Evolutionary conservation across 805 yeast species (phyloP).

Genomic region (Ogataea populi-albae): DNA sequence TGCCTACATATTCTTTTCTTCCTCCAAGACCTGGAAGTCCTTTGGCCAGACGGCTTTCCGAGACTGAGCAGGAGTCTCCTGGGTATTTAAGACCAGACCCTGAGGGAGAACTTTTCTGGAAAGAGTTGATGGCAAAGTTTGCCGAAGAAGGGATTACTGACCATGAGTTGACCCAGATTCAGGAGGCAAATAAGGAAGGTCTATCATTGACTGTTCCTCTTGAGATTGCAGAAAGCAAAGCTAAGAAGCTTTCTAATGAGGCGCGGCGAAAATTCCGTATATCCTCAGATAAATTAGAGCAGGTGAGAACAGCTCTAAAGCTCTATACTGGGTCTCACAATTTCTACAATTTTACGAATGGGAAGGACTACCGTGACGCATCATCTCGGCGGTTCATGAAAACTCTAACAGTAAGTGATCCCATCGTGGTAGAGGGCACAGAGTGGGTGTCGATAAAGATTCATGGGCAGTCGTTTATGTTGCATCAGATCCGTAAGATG

Average conservation of each 20-base stretch:
- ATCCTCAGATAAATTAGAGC: constrained; percentile 55
- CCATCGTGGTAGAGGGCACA: constrained; percentile 87
- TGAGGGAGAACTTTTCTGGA: constrained; percentile 81
- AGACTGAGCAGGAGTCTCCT: constrained; percentile 52
- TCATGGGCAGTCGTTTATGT: constrained; percentile 98
- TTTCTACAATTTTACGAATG: constrained; percentile 50
- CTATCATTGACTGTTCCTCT: constrained; percentile 35
- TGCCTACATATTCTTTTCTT: constrained; percentile 86
- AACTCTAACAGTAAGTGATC: constrained; percentile 73
- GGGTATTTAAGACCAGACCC: constrained; percentile 57
- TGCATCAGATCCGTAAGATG: constrained; percentile 98
- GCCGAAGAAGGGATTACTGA: constrained; percentile 38
- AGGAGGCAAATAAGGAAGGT: constrained; percentile 35
- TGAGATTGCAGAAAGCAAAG: constrained; percentile 39
- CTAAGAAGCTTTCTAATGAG: constrained; percentile 61
- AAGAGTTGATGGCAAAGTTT: constrained; percentile 38
- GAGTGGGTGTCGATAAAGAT: constrained; percentile 96
- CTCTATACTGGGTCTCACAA: constrained; percentile 85
- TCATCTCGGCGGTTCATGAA: constrained; percentile 85
- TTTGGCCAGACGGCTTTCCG: constrained; percentile 56
- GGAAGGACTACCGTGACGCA: constrained; percentile 74
- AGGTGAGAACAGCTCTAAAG: constrained; percentile 65
- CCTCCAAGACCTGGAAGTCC: constrained; percentile 83
- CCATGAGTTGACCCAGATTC: constrained; percentile 36
- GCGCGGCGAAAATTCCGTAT: constrained; percentile 70